Evolutionary conservation across 129 eudicot species (phyloP), one percentile per base, ranked within the genome.

Genomic region (Helianthus tuberosus): DNA sequence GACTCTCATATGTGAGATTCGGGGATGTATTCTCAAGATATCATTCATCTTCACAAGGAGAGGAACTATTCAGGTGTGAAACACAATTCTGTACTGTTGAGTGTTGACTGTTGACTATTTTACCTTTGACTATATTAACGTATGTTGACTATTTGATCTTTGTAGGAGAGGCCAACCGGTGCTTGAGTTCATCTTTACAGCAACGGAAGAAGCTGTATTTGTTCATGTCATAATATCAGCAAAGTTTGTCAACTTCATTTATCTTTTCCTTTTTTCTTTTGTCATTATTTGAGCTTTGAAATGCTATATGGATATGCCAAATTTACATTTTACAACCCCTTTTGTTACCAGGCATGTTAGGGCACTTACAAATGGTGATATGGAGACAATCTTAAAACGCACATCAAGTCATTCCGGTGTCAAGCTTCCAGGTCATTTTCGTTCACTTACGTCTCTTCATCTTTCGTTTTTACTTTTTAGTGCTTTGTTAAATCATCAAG

Each of bases 151-250:
- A 11, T 16, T 52, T 61, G 8, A 50, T 44, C 53, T 70, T 77
- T 88, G 81, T 78, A 94, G 98, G 96, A 94, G 82, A 79, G 98
- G 98, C 52, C 97, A 91, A 43, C 98, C 91, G 11, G 89, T 91
- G 72, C 85, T 85, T 80, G 98, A 94, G 79, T 94, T 90, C 71
- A 69, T 91, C 66, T 94, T 94, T 78, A 84, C 97, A 14, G 98
- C 97, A 63, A 94, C 91, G 0, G 98, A 94, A 76, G 98, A 94
- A 71, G 88, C 91, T 23, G 78, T 94, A 44, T 94, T 83, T 65
- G 96, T 94, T 61, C 98, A 94, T 71, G 98, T 83, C 79, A 79
- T 88, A 69, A 72, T 94, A 81, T 90, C 98, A 70, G 90, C 97
- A 49, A 94, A 90, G 98, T 94, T 75, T 39, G 97, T 88, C 63